Evolutionary conservation across 371 early-diverging fungal genomes (phyloP).

Genomic region (Mortierella sp.): DNA sequence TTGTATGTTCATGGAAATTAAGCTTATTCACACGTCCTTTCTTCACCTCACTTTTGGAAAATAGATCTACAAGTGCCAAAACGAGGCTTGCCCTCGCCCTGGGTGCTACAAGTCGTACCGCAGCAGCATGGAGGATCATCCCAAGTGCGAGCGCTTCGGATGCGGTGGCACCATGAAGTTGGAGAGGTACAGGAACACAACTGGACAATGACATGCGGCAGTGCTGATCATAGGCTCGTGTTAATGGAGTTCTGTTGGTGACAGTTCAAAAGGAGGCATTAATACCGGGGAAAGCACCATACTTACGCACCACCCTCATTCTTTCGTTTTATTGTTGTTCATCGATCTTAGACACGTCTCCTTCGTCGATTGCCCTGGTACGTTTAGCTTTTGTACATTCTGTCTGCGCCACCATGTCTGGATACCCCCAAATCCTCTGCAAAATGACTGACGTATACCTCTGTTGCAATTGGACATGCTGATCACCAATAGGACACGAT

Average conservation of each 20-base stretch:
- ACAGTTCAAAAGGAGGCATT: neutral
- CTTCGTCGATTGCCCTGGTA: conserved; percentile 99
- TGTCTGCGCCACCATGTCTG: neutral
- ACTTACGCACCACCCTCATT: neutral
- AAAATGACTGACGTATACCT: neutral
- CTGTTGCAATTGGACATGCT: neutral
- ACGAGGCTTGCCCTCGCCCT: conserved; percentile 94
- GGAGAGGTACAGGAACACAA: conserved; percentile 65
- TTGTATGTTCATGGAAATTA: too few relatives aligned
- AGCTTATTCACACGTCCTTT: neutral
- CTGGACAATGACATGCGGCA: conserved; percentile 5
- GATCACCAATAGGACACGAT: conserved; percentile 85
- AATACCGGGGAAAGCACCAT: neutral
- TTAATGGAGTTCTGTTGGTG: too few relatives aligned
- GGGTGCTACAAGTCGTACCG: conserved; percentile 95
- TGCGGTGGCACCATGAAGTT: conserved; percentile 94
- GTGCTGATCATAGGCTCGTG: neutral
- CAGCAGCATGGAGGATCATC: conserved; percentile 89
- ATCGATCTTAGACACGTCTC: conserved; percentile 90
- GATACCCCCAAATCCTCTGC: neutral
- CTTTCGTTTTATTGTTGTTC: neutral
- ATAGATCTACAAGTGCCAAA: conserved; percentile 96
- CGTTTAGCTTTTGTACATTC: neutral
- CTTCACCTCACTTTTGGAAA: neutral
- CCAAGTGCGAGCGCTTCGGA: conserved; percentile 92